Evolutionary conservation across 306 rosid species (phyloP), one percentile per base, ranked within the genome.

Genomic region (Arachis stenosperma): DNA sequence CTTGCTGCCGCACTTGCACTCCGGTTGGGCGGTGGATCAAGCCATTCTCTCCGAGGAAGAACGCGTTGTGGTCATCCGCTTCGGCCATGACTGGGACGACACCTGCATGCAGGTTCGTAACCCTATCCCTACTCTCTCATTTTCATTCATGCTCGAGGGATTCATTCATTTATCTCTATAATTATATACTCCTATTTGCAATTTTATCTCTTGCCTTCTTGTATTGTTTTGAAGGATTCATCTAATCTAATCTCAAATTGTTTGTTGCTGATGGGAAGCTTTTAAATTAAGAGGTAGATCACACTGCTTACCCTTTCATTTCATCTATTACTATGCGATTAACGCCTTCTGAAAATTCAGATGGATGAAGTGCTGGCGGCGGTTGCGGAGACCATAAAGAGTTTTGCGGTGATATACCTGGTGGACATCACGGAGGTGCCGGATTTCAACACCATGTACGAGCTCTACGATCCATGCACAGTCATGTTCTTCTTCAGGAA

Each of bases 361-460:
- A 94, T 94, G 98, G 97, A 94, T 42, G 95, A 91, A 79, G 98
- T 94, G 73, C 80, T 94, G 68, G 91, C 97, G 50, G 84, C 90
- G 7, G 96, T 94, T 41, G 97, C 97, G 3, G 97, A 94, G 84
- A 94, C 91, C 8, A 65, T 91, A 0, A 94, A 94, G 55, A 88
- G 91, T 81, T 94, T 91, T 77, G 97, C 95, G 13, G 97, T 94
- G 44, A 81, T 94, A 39, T 94, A 94, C 87, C 92, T 94, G 9
- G 96, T 91, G 79, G 98, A 93, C 88, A 93, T 93, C 83, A 91
- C 94, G 1, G 97, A 91, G 85, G 97, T 91, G 43, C 98, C 98
- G 13, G 98, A 94, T 84, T 91, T 94, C 83, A 91, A 94, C 91
- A 91, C 96, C 7, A 94, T 91, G 99, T 91, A 94, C 6, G 95